Evolutionary conservation across 1,284 basidiomycete species (phyloP), one percentile per base, ranked within the genome.

Genomic region (Pholiota adiposa): DNA sequence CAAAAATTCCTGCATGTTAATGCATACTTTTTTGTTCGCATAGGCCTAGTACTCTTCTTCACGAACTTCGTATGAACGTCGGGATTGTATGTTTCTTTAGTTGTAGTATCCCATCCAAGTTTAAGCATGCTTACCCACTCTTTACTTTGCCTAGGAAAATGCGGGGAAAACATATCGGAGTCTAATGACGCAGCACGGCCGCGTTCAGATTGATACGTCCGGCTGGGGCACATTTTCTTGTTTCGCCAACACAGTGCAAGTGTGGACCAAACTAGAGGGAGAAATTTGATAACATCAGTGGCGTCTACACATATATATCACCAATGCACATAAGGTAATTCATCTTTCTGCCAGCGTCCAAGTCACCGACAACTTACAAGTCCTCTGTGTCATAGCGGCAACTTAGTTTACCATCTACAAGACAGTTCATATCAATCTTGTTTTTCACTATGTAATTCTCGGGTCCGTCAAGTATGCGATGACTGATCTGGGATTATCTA

Each of bases 141-240:
- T 25, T 38, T 34, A 23, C 41, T 7, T 19, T 55, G 41, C 18
- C 41, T 58, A 86, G 83, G 72, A 68, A 63, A 70, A 79, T 67
- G 75, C 76, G 33, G 72, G 76, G 16, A 66, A 74, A 25, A 70
- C 67, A 11, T 90, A 79, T 67, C 73, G 70, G 34, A 80, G 82
- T 60, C 75, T 82, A 49, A 77, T 88, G 70, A 76, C 78, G n/a
- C 56, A 73, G 38, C 70, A 79, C 27, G 77, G 74, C n/a, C 70
- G 70, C 34, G 73, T 85, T 12, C 62, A 72, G 29, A 78, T 83
- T 51, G 76, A 83, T 61, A 52, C 61, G 5, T 72, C 79, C 18
- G 89, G 89, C 11, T 86, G 83, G 84, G 89, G 84, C 0, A 65
- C 65, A 14, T 90, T 90, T 69, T 78, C 81, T 50, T 88, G 86